Percentiles rank a stretch among this genome's conserved stretches.
phyloP scores from a whole-genome alignment of 2,329 filamentous ascomycete species.

The Sporothrix schenckii region DNA sequence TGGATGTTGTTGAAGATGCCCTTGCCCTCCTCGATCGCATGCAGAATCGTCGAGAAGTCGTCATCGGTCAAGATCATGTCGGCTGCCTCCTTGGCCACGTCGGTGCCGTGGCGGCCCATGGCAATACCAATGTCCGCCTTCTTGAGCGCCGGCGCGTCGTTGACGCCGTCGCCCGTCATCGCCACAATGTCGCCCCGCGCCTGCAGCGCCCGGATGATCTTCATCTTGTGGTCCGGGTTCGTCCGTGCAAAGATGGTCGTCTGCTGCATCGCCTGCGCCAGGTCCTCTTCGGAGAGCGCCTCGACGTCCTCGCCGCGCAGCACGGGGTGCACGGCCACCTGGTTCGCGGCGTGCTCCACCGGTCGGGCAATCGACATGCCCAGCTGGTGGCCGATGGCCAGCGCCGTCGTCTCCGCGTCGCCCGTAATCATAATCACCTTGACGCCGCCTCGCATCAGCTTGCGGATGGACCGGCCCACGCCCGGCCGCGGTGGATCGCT shows the following conservation, averaged over 20 bases:
- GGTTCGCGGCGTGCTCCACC: slow-evolving; percentile 56
- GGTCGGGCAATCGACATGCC: slow-evolving; percentile 77
- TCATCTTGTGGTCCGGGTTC: slow-evolving; percentile 96
- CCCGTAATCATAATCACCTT: slow-evolving; percentile 99
- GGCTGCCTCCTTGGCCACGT: slow-evolving; percentile 95
- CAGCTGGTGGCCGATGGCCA: slow-evolving; percentile 92
- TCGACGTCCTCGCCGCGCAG: slow-evolving; percentile 92
- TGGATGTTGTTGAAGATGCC: slow-evolving; percentile 99
- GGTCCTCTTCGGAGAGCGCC: slow-evolving; percentile 80
- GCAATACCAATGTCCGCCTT: slow-evolving; percentile 97
- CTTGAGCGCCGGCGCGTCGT: slow-evolving; percentile 94
- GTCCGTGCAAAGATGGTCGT: slow-evolving; percentile 96
- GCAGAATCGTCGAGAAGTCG: slow-evolving; percentile 88
- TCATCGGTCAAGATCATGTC: slow-evolving; percentile 92
- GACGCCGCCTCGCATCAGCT: slow-evolving; percentile 89
- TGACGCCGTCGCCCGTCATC: slow-evolving; percentile 98
- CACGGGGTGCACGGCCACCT: slow-evolving; percentile 69
- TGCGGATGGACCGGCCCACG: slow-evolving; percentile 84
- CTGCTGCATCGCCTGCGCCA: slow-evolving; percentile 80
- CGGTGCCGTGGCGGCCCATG: slow-evolving; percentile 93
- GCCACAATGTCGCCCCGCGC: slow-evolving; percentile 93
- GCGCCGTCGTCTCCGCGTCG: slow-evolving; percentile 89
- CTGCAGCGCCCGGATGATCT: slow-evolving; percentile 90
- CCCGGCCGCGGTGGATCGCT: slow-evolving; percentile 91
- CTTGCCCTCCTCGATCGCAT: slow-evolving; percentile 97